A percentile compares a stretch with the other conserved stretches of the same genome.
Conservation (phyloP, 148 eudicot genomes). For the Fagopyrum esculentum region DNA sequence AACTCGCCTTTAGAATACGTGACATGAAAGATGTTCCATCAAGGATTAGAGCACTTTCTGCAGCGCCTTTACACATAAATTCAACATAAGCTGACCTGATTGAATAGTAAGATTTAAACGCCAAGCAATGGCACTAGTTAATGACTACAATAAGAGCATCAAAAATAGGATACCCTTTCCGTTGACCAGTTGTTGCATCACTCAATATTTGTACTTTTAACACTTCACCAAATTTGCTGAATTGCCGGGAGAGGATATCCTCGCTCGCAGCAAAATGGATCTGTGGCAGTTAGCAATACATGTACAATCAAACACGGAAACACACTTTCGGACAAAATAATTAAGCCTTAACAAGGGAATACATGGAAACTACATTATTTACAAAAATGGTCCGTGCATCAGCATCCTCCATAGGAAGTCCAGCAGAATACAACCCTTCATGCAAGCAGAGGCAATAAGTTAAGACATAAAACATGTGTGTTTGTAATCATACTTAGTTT, state of each 20-base stretch:
- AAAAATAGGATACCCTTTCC: constrained; percentile 55
- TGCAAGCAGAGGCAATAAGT: neutral
- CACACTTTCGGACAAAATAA: neutral
- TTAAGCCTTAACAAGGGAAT: constrained; percentile 1
- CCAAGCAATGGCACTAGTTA: neutral
- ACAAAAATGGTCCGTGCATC: constrained; percentile 87
- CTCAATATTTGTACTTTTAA: constrained; percentile 64
- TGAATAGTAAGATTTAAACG: constrained; percentile 12
- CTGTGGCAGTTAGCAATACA: constrained; percentile 25
- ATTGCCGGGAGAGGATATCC: constrained; percentile 85
- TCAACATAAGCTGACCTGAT: constrained; percentile 92
- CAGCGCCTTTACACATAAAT: constrained; percentile 80
- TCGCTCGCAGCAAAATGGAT: constrained; percentile 94
- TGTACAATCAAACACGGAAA: constrained; percentile 11
- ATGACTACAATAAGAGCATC: neutral
- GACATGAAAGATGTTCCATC: constrained; percentile 98
- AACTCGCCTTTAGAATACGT: constrained; percentile 80
- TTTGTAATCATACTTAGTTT: neutral
- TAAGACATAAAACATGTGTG: neutral
- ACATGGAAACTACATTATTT: constrained; percentile 53
- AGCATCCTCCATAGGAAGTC: constrained; percentile 74
- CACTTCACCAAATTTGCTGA: constrained; percentile 91
- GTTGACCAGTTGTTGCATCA: constrained; percentile 85
- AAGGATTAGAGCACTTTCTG: constrained; percentile 71
- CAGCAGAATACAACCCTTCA: constrained; percentile 51